Evolutionary conservation across 192 early-diverging fungal genomes (phyloP), one percentile per base, ranked within the genome.

Genomic region (Pecoramyces ruminantium): DNA sequence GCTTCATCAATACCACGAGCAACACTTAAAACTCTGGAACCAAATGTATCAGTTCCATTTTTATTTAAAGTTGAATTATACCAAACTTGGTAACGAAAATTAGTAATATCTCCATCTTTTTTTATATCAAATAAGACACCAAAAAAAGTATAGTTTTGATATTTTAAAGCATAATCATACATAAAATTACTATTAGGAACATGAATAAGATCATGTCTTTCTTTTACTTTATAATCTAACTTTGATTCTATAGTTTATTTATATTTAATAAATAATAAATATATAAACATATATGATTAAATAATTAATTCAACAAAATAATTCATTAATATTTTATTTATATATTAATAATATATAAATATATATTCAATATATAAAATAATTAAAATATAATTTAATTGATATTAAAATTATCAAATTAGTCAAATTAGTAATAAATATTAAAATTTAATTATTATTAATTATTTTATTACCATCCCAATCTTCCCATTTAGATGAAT

Each of bases 1-100:
- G 93, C 91, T 83, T 93, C 92, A 77, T 94, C 92, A n/a, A 94
- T 39, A 25, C 88, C 91, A 27, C 92, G 84, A 79, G 89, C 86
- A 30, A 93, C 83, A 13, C 90, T 84, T 13, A 93, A 82, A 34
- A 92, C 17, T 38, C 88, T 85, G 27, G 89, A 87, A 17, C 89
- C 90, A 80, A 90, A 92, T 13, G 90, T 84, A 83, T 94, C 93
- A 28, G 88, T 87, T 28, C 81, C 79, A 80, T 94, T 94, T 30
- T 86, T 86, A 21, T 85, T 83, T 21, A 85, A 83, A 13, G 89
- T 85, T 77, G 87, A 87, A 84, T 94, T 94, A 84, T 89, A 92
- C 93, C 93, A 94, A 30, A 93, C 84, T 84, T 94, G 93, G 81
- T 94, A 94, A 40, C 87, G 88, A 78, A 88, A 87, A 83, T 93